Evolutionary conservation across 1,284 basidiomycete species (phyloP), one percentile per base, ranked within the genome.

Genomic region (Pseudozyma sp.): DNA sequence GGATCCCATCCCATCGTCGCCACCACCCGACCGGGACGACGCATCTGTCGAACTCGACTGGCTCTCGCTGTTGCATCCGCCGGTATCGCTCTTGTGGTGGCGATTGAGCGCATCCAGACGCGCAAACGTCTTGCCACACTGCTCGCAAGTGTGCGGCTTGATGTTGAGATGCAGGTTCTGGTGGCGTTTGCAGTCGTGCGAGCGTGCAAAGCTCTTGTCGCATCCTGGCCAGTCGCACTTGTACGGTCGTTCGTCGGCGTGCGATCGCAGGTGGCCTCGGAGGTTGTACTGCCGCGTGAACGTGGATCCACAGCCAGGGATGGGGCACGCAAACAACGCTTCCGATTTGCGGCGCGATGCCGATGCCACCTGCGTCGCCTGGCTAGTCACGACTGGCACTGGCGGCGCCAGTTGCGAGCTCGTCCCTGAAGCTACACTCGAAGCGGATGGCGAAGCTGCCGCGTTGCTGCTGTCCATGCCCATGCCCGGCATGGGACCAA

Each of bases 121-220:
- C 80, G 94, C 95, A 86, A 97, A 97, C 17, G 92, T 92, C 87
- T 96, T 96, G 79, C 92, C 92, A 85, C 94, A 97, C 4, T 93
- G 92, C 77, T 91, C 90, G 81, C 94, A 97, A 54, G 92, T 88
- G 85, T 97, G 95, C 34, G 91, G 89, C 79, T 92, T 89, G 84
- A 94, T 90, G 40, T 92, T 90, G 48, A 91, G 90, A 83, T 97
- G 94, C 68, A 74, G 56, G 57, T 68, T 78, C 60, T 83, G 72
- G 44, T 64, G 91, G 75, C 87, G 92, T 90, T 96, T 96, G 91
- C 94, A 96, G 85, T 97, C 94, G 85, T 97, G 94, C 84, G 94
- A 93, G 48, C 94, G 89, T 37, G 94, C 94, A 83, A 97, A 97
- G 29, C 93, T 91, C 84, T 97, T 97, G 80, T 92, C 92, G 85